Base-by-base conservation (phyloP, 176 grass and related monocot genomes). In the Avena atlantica region DNA sequence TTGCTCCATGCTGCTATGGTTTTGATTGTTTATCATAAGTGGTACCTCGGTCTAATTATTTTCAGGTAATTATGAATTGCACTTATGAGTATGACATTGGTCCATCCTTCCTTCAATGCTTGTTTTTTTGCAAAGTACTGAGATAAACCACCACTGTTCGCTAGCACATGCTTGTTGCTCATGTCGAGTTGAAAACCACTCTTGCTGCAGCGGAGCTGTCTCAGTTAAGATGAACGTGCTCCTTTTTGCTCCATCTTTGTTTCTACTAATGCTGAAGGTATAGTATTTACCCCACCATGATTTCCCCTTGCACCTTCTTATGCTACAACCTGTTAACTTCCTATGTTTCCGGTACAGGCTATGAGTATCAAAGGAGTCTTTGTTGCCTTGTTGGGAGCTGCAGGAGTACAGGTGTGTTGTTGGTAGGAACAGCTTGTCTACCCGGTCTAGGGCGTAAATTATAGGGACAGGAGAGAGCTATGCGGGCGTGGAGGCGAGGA, bases 181-280 rank as follows among this genome's bases (percentile, higher is more conserved):
- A 79, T 7, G 52, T 65, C 20, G 34, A 53, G 16, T 67, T 84
- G 1, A 40, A 81, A 31, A 79, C 81, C 12, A 64, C 13, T 24
- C 49, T 85, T 87, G 12, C 80, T 92, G 80, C 89, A 94, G 93
- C 74, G 92, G 84, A 85, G 93, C 96, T 74, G 90, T 98, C 36
- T 95, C 96, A n/a, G 72, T 98, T 94, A 98, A 98, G 89, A 96
- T 98, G 96, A 98, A 98, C 45, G 96, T 93, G 48, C 93, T 98
- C 82, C 93, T 98, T 76, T 96, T 93, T 81, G 97, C 92, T 75
- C 94, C 97, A 59, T 88, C 97, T 83, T 86, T 98, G 47, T 89
- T 98, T 90, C 85, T 98, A 59, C 90, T 98, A 37, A 94, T 94
- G 97, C 34, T 98, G 40, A 96, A 98, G 97, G 90, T 98, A 86